These are phyloP conservation scores for Mimosa pudica DNA, from an alignment of 306 rosid genomes.

Conservation along the genomic window DNA sequence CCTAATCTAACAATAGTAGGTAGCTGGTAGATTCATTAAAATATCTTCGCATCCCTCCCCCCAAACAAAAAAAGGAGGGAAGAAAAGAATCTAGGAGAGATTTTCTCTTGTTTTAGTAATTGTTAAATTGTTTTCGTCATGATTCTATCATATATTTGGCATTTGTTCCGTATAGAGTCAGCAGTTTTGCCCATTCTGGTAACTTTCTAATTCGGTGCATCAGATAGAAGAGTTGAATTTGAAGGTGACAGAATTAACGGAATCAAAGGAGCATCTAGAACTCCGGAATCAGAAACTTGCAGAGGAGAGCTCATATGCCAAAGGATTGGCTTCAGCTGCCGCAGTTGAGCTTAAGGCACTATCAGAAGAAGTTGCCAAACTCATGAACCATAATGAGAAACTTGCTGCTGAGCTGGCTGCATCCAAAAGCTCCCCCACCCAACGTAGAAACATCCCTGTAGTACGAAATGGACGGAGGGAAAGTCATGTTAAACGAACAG, in stretches of 20 bases:
- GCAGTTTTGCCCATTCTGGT: slow-evolving; percentile 31
- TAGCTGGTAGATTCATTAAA: background rate
- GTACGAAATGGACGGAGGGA: slow-evolving; percentile 82
- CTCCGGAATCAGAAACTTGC: slow-evolving; percentile 80
- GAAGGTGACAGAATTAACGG: slow-evolving; percentile 61
- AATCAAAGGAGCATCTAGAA: slow-evolving; percentile 78
- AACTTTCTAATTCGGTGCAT: slow-evolving; percentile 44
- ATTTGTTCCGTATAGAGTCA: background rate
- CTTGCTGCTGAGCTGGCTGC: slow-evolving; percentile 72
- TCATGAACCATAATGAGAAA: slow-evolving; percentile 87
- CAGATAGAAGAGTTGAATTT: slow-evolving; percentile 78
- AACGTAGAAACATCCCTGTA: slow-evolving; percentile 55
- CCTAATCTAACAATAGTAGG: no score
- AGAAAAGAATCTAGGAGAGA: background rate
- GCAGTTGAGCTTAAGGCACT: slow-evolving; percentile 97
- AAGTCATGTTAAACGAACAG: slow-evolving; percentile 57
- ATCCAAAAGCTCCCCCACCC: slow-evolving; percentile 70
- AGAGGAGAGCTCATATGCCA: slow-evolving; percentile 95
- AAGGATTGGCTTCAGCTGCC: slow-evolving; percentile 99
- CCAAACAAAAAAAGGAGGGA: background rate
- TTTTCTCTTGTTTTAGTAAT: slow-evolving; percentile 1
- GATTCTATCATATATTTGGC: background rate
- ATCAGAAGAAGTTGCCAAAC: slow-evolving; percentile 95
- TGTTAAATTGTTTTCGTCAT: slow-evolving; percentile 23
- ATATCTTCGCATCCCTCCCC: background rate